Evolutionary conservation across 2,329 filamentous ascomycete species (phyloP).

Genomic region (Clarireedia homoeocarpa): DNA sequence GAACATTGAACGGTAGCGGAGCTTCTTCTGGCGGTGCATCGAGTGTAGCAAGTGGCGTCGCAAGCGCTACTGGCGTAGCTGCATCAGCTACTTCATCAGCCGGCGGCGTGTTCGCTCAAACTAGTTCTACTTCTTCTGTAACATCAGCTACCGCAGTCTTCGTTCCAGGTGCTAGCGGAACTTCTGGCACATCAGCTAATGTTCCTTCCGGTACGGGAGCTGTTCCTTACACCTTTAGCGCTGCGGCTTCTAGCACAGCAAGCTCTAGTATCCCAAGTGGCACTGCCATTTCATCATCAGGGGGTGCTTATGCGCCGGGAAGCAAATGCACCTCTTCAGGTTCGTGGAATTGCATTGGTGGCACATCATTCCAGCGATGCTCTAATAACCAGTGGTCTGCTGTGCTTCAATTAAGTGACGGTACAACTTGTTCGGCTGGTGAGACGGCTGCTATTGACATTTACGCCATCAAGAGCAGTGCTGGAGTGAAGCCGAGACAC

Average conservation of each 20-base stretch:
- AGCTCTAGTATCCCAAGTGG: not conserved
- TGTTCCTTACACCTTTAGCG: not conserved
- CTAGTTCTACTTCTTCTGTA: not conserved
- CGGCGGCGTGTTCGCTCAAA: not conserved
- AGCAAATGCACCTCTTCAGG: constrained; percentile 39
- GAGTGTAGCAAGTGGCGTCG: not conserved
- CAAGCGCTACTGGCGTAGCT: not conserved
- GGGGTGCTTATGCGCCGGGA: constrained; percentile 28
- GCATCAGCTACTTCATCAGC: not conserved
- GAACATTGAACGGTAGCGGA: constrained; percentile 2
- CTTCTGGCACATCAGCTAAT: no score
- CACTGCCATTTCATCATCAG: not conserved
- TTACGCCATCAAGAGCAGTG: not conserved
- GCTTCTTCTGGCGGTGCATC: not conserved
- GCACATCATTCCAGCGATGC: constrained; percentile 43
- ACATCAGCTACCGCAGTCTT: not conserved
- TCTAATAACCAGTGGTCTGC: constrained; percentile 41
- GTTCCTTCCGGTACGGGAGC: not conserved
- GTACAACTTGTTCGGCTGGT: constrained; percentile 36
- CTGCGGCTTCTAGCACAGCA: not conserved
- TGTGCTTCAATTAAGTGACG: constrained; percentile 33
- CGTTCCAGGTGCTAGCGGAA: not conserved
- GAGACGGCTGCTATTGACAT: constrained; percentile 34
- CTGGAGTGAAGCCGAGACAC: not conserved
- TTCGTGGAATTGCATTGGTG: constrained; percentile 42